Percentiles rank a stretch among this genome's conserved stretches.
These are phyloP conservation scores for Taiozyma onychis DNA, from an alignment of 1,139 yeast genomes.

Conservation along the genomic window DNA sequence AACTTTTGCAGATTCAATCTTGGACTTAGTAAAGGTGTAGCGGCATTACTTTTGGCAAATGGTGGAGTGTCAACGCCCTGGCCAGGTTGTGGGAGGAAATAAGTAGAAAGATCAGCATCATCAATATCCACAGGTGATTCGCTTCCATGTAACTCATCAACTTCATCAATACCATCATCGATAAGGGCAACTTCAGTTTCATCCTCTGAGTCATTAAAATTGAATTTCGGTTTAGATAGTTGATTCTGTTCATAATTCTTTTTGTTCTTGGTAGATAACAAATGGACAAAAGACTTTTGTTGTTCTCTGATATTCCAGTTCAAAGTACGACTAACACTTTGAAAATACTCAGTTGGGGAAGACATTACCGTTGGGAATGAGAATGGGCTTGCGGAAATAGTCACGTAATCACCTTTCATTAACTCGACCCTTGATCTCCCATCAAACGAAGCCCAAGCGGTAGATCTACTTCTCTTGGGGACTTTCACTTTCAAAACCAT, in stretches of 20 bases:
- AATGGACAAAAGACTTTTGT: conserved; percentile 66
- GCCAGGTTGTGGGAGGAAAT: conserved; percentile 21
- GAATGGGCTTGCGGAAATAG: conserved; percentile 71
- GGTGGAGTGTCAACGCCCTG: conserved; percentile 24
- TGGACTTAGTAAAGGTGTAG: conserved; percentile 3
- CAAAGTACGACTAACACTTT: conserved; percentile 74
- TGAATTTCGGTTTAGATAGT: conserved; percentile 19
- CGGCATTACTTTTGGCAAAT: not conserved
- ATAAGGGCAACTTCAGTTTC: conserved; percentile 12
- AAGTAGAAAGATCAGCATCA: conserved; percentile 21
- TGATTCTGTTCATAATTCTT: conserved; percentile 29
- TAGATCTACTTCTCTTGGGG: conserved; percentile 58
- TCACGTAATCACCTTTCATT: conserved; percentile 67
- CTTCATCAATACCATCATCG: conserved; percentile 16
- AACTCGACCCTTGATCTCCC: conserved; percentile 75
- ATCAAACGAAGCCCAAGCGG: conserved; percentile 91
- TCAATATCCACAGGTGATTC: conserved; percentile 25
- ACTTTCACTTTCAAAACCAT: conserved; percentile 74
- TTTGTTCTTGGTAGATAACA: conserved; percentile 43
- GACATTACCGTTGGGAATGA: conserved; percentile 84
- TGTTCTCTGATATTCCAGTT: conserved; percentile 85
- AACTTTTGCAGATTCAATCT: not conserved
- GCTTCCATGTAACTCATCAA: conserved; percentile 10
- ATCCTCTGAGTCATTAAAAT: conserved; percentile 19
- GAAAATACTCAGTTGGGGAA: conserved; percentile 71